Base-by-base conservation (phyloP, 352 stramenopile species). In the Phytophthora colocasiae region DNA sequence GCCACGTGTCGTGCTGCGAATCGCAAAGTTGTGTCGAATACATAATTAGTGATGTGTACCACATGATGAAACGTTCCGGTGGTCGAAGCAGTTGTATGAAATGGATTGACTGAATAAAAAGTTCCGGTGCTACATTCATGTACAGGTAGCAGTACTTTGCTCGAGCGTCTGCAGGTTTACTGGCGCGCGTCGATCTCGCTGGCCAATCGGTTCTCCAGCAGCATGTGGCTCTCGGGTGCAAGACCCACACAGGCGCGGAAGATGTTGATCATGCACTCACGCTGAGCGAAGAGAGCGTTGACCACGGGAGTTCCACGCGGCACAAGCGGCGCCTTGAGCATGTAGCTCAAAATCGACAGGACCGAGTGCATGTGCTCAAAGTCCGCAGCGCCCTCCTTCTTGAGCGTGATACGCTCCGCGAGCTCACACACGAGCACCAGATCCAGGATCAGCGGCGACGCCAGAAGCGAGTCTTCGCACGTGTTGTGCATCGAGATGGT, bases 401-500 rank as follows among this genome's bases (percentile, higher is more conserved):
- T 96, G 47, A 99, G 85, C 34, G 88, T 85, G 45, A 99, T 98
- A 55, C 98, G 96, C 81, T 99, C 92, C 15, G 94, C 98, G 10
- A 99, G 79, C 79, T 99, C 98, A 49, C 93, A 97, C 43, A 99
- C 87, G 44, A 99, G 95, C 19, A 99, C 93, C 31, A 99, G 85
- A 76, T 99, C 98, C 39, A 99, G 87, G 71, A 99, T 99, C 47
- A 99, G 73, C 34, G 98, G 98, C 61, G 97, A 97, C 26, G 98
- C 98, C 45, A 99, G 81, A 22, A 99, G 80, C 55, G 97, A 99
- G 77, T 99, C 98, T 75, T 99, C 98, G 81, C 98, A 99, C 58
- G 97, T 99, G 81, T 99, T 99, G 92, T 99, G 98, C 97, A 99
- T 99, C 27, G 97, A 97, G 79, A 99, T 99, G n/a, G 98, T 99